Evolutionary conservation across 176 grass and related monocot genomes (phyloP).

Genomic region (Oropetium thomaeum): DNA sequence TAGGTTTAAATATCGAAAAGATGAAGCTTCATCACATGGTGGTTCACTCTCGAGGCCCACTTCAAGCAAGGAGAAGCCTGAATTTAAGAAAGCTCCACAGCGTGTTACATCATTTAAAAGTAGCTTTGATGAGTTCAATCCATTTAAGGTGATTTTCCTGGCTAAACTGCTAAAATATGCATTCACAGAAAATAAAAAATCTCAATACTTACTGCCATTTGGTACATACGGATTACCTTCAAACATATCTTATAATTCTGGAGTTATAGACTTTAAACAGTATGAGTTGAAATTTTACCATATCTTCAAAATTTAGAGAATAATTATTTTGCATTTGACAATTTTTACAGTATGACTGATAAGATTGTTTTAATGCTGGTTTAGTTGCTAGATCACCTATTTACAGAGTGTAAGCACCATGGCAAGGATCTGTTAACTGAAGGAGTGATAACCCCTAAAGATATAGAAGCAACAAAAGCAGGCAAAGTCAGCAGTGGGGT

Average conservation of each 20-base stretch:
- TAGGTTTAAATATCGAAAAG: conserved; percentile 62
- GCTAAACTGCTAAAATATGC: conserved; percentile 5
- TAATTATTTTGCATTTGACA: background rate
- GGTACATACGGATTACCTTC: background rate
- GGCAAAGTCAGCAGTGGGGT: conserved; percentile 51
- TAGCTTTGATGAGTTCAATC: conserved; percentile 80
- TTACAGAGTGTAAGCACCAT: conserved; percentile 62
- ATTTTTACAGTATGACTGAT: conserved; percentile 5
- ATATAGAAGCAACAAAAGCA: conserved; percentile 78
- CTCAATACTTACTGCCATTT: background rate
- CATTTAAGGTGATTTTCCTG: conserved; percentile 72
- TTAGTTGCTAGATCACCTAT: conserved; percentile 81
- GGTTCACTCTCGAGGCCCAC: conserved; percentile 41
- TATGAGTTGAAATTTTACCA: background rate
- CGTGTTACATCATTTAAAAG: conserved; percentile 82
- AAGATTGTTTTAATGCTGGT: conserved; percentile 39
- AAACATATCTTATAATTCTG: conserved; percentile 12
- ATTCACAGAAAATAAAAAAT: conserved; percentile 10
- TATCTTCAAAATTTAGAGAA: background rate
- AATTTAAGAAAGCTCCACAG: conserved; percentile 51
- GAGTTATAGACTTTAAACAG: background rate
- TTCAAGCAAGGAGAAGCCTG: conserved; percentile 55
- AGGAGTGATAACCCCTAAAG: conserved; percentile 67
- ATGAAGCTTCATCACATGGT: conserved; percentile 20
- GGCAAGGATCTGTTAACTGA: conserved; percentile 70